Evolutionary conservation across 805 yeast genomes (phyloP).

Genomic region (Monosporozyma yasuniensis): DNA sequence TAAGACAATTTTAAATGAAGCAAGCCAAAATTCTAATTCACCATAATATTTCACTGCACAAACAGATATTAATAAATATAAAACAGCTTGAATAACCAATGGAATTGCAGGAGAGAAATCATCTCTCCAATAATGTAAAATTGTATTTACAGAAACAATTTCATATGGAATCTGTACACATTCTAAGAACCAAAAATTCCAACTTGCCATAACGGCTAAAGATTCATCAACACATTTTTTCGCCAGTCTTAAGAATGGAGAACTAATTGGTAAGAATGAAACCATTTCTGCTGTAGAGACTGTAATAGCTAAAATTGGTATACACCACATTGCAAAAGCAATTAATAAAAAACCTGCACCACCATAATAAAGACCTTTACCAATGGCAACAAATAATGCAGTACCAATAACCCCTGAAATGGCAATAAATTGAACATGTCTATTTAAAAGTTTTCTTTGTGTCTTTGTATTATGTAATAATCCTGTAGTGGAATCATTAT

Average conservation of each 20-base stretch:
- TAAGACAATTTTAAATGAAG: constrained; percentile 62
- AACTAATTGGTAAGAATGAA: constrained; percentile 62
- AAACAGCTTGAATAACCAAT: constrained; percentile 51
- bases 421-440: constrained; percentile 73
- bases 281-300: constrained; percentile 73
- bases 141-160: constrained; percentile 68
- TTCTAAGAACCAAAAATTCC: constrained; percentile 71
- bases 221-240: constrained; percentile 73
- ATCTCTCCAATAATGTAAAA: constrained; percentile 73
- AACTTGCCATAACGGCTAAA: constrained; percentile 64
- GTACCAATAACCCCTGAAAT: constrained; percentile 81
- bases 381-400: constrained; percentile 67
- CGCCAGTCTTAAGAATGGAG: constrained; percentile 68
- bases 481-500: constrained; percentile 12
- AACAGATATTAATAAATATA: constrained; percentile 56
- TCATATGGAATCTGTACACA: constrained; percentile 78
- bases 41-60: constrained; percentile 73
- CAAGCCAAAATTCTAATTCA: constrained; percentile 72
- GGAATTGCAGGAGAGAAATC: constrained; percentile 68
- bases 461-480: constrained; percentile 22
- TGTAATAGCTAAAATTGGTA: constrained; percentile 59
- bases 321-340: constrained; percentile 59
- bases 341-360: constrained; percentile 65
- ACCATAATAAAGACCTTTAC: constrained; percentile 51
- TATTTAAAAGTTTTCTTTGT: constrained; percentile 44